Base-by-base conservation (phyloP, 108 stramenopile genomes). In the Skeletonema marinoi region DNA sequence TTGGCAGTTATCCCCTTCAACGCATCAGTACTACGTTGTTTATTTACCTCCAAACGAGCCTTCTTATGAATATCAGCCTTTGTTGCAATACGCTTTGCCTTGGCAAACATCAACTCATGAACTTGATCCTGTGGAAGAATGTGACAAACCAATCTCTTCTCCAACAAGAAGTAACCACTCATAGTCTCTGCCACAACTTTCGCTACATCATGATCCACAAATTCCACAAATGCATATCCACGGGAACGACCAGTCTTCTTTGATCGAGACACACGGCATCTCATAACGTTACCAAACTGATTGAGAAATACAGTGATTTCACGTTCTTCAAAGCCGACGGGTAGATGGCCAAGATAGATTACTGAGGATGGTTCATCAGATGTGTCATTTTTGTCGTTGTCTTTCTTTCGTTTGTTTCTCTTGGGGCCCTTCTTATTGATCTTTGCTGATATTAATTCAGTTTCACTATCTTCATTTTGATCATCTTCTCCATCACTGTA, bases 151-250 rank as follows among this genome's bases (percentile, higher is more conserved):
- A 99, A 81, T 63, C 97, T 84, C 71, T 93, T 93, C 66, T 89
- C 90, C 32, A 84, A 46, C n/a, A 99, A 73, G 76, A 96, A 91
- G 81, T 99, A 99, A 33, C 97, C 94, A 51, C 93, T 80, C 93
- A 99, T 93, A 31, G 98, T 96, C 33, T 98, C 96, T 8, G 98
- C 96, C 4, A 97, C 99, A 66, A 98, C 96, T 8, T 60, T 65
- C 11, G 98, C 96, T 9, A 95, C 93, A 61, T 97, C 93, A 3
- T 83, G 59, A 65, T 89, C 85, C 9, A 44, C 86, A 69, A 99
- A 98, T 84, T 98, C 87, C 19, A 96, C 84, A 87, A 98, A 99
- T 16, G 96, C 99, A 77, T 98, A 98, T 4, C 98, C 98, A 39
- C 88, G 77, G 32, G 95, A 84, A 44, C 82, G 75, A 16, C 94